phyloP scores from a whole-genome alignment of 306 rosid genomes.

The Sicyos edulis region DNA sequence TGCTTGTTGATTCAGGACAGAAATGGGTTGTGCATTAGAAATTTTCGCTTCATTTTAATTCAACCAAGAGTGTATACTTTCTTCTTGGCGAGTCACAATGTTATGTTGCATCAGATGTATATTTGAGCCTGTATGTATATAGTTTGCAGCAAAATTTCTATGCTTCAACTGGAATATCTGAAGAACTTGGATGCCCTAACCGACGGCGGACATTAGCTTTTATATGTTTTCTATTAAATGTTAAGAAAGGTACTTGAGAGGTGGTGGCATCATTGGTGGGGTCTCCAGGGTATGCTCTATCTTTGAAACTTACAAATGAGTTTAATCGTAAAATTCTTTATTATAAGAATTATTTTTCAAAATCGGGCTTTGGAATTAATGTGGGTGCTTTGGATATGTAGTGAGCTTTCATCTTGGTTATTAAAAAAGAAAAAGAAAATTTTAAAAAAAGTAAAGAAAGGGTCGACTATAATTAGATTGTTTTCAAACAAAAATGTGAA shows the following conservation, averaged over 20 bases:
- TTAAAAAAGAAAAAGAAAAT: too few species aligned
- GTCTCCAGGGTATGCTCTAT: too few species aligned
- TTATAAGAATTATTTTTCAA: too few species aligned
- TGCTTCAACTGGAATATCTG: not conserved
- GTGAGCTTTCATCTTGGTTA: too few species aligned
- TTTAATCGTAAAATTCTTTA: too few species aligned
- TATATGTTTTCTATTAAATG: not conserved
- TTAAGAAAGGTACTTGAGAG: not conserved
- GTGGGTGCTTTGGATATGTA: too few species aligned
- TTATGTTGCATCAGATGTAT: conserved; percentile 13
- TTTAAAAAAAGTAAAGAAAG: too few species aligned
- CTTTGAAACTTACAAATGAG: too few species aligned
- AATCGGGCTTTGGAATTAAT: too few species aligned
- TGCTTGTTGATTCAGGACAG: not conserved
- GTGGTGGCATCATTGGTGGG: too few species aligned
- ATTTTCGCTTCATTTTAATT: conserved; percentile 8
- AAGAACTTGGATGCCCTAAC: not conserved
- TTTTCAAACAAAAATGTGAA: not conserved
- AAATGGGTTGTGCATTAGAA: not conserved
- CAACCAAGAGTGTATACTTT: conserved; percentile 6
- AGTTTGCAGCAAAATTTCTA: not conserved
- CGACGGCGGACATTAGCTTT: not conserved
- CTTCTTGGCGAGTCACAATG: not conserved
- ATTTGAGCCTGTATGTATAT: conserved; percentile 15
- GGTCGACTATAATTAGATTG: too few species aligned